phyloP scores from a whole-genome alignment of 2,329 filamentous ascomycete genomes.

The Aureobasidium sp. region DNA sequence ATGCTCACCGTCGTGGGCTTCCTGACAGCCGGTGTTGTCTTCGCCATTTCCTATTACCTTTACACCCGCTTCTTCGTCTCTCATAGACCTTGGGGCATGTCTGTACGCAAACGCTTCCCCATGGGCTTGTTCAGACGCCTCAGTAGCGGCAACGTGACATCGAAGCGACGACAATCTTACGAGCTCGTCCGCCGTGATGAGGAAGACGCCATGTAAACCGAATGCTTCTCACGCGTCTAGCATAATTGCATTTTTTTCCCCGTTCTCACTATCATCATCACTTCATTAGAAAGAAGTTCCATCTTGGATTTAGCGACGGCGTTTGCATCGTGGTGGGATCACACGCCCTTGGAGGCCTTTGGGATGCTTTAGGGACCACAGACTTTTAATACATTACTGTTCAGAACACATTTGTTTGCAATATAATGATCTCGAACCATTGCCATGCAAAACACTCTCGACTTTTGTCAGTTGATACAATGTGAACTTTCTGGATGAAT shows the following conservation, averaged over 20 bases:
- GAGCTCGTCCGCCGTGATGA: constrained; percentile 16
- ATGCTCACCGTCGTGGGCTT: constrained; percentile 48
- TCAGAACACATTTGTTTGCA: neutral
- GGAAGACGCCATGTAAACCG: constrained; percentile 1
- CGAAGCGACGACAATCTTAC: constrained; percentile 18
- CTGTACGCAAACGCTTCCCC: constrained; percentile 14
- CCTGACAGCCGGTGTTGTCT: constrained; percentile 40
- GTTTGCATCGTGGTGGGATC: neutral
- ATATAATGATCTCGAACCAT: neutral
- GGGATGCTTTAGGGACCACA: neutral
- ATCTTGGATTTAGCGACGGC: neutral
- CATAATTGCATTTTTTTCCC: neutral
- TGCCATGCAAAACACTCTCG: neutral
- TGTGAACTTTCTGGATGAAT: neutral
- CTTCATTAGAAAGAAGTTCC: neutral
- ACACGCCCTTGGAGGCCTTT: neutral
- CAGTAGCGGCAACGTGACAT: constrained; percentile 5
- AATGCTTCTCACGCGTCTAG: neutral
- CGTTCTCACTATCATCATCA: neutral
- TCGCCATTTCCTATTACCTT: constrained; percentile 44
- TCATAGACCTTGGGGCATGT: constrained; percentile 8
- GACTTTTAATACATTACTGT: neutral
- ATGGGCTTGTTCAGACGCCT: constrained; percentile 15
- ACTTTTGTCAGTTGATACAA: neutral
- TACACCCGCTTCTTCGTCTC: constrained; percentile 39